Conservation (phyloP, 2,329 filamentous ascomycete genomes). For the Tolypocladium guangdongense region DNA sequence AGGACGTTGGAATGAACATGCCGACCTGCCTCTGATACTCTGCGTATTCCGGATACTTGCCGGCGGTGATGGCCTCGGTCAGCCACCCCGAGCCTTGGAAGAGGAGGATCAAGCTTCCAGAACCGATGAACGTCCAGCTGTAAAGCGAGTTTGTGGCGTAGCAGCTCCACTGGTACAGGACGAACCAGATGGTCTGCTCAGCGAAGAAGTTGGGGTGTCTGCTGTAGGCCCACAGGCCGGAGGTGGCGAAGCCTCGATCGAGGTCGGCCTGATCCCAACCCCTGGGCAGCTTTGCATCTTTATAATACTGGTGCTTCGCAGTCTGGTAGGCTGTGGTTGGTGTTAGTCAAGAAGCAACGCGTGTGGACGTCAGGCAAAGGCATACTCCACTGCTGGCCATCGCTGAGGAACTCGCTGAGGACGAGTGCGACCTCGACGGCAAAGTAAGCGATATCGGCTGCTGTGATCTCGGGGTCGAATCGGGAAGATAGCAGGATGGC, state of each 20-base stretch:
- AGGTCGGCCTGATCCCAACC: conserved; percentile 62
- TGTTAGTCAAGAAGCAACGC: not conserved
- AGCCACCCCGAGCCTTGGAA: conserved; percentile 87
- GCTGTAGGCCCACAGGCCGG: conserved; percentile 77
- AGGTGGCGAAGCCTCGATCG: conserved; percentile 78
- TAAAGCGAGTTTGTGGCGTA: conserved; percentile 58
- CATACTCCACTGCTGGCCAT: conserved; percentile 82
- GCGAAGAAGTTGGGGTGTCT: conserved; percentile 92
- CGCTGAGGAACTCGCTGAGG: conserved; percentile 66
- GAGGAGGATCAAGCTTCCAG: conserved; percentile 58
- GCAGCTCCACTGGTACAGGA: conserved; percentile 81
- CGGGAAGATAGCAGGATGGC: conserved; percentile 63
- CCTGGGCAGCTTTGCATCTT: conserved; percentile 58
- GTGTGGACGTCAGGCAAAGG: not conserved
- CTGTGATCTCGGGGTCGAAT: conserved; percentile 39
- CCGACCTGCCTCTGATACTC: conserved; percentile 75
- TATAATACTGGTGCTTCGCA: conserved; percentile 67
- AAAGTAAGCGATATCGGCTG: conserved; percentile 37
- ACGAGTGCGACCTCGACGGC: conserved; percentile 38
- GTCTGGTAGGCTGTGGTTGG: conserved; percentile 54
- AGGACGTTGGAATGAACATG: conserved; percentile 62
- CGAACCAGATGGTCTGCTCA: conserved; percentile 84
- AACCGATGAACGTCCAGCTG: conserved; percentile 70
- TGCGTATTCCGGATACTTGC: conserved; percentile 82
- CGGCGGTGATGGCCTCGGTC: conserved; percentile 68